Evolutionary conservation across 2,329 filamentous ascomycete species (phyloP), one percentile per base, ranked within the genome.

Genomic region (Xylaria sp.): DNA sequence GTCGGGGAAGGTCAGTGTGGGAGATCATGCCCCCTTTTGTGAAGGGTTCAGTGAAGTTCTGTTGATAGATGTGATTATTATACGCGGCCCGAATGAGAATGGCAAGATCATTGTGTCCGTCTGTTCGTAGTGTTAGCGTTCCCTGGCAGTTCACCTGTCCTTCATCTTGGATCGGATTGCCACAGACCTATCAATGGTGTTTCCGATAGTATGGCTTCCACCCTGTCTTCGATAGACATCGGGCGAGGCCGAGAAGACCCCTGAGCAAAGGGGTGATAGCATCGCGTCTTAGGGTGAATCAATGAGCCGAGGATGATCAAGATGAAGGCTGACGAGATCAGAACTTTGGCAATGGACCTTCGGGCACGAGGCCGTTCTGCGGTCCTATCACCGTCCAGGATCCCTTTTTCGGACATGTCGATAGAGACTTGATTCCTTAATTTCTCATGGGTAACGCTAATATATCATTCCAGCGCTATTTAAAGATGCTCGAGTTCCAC

Each of bases 61-160:
- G 81, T 70, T 85, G 83, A 77, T 97, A 91, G 74, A 98, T 94
- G 70, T 92, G 90, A 77, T 97, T 97, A 48, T 90, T 83, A 76
- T 90, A 95, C 3, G 82, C 48, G 6, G 75, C 81, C 46, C 94
- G 89, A 62, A 98, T 84, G 34, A 91, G 80, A 48, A 96, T 91
- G 25, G 95, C 88, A 58, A 98, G 86, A 78, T 98, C 95, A 81
- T 97, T 92, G 78, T 98, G 94, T 0, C 94, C 94, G 80, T 98
- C 94, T 94, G 72, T 1, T 1, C 50, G 23, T 55, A 56, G 7
- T 66, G 63, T 74, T 13, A 78, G 75, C 48, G 62, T 64, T n/a
- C 48, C 18, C 37, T 48, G 12, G 12, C 10, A 5, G 23, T 44
- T 31, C 13, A 20, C 4, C 2, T 56, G 34, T 1, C 10, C 34